Evolutionary conservation across 441 rosid species (phyloP).

Genomic region (Euphorbia corollata): DNA sequence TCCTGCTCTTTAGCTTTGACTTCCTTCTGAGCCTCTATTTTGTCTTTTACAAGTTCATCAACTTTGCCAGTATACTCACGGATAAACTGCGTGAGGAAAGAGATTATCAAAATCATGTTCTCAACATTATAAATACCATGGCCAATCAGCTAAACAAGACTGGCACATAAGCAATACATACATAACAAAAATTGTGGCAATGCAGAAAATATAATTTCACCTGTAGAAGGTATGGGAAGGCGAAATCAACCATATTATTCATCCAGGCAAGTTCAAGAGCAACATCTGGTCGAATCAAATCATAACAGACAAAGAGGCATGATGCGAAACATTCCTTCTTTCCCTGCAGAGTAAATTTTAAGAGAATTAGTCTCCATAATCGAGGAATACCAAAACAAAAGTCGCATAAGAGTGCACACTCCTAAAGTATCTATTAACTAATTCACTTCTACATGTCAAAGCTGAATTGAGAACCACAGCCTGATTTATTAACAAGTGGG

Average conservation of each 20-base stretch:
- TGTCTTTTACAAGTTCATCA: constrained; percentile 87
- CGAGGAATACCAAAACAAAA: not conserved
- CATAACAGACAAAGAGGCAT: constrained; percentile 94
- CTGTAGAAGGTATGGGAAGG: constrained; percentile 93
- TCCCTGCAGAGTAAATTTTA: constrained; percentile 40
- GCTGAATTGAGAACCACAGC: not conserved
- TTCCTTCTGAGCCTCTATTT: constrained; percentile 66
- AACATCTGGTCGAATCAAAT: constrained; percentile 74
- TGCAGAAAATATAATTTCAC: constrained; percentile 25
- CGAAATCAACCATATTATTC: constrained; percentile 87
- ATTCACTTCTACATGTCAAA: not conserved
- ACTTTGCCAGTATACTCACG: constrained; percentile 92
- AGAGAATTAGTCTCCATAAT: not conserved
- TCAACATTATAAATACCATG: not conserved
- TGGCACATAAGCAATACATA: not conserved
- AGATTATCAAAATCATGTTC: not conserved
- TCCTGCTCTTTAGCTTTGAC: constrained; percentile 82
- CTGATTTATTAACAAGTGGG: not conserved
- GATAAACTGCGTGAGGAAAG: constrained; percentile 50
- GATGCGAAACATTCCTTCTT: constrained; percentile 97
- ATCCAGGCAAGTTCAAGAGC: constrained; percentile 95
- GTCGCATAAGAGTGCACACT: no score
- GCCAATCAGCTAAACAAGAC: not conserved
- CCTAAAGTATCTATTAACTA: not conserved
- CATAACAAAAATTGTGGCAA: not conserved